Evolutionary conservation across 495 filamentous ascomycete genomes (phyloP), one percentile per base, ranked within the genome.

Genomic region (Penicillium fimorum): DNA sequence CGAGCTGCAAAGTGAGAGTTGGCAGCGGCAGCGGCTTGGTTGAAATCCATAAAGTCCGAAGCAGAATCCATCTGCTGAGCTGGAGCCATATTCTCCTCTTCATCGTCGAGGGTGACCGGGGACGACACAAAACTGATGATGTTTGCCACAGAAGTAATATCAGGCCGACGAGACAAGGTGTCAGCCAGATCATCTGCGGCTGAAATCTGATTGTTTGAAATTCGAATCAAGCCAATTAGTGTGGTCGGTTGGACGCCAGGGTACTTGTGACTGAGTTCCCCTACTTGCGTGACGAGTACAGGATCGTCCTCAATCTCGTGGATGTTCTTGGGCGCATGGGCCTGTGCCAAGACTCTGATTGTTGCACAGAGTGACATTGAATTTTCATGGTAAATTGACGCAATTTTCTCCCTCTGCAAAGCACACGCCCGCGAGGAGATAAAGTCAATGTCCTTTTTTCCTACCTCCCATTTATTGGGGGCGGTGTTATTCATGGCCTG

Each of bases 361-460:
- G 87, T 85, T 3, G 69, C 64, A 17, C 77, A 56, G 5, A 85
- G 47, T 13, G 84, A 86, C n/a, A 80, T 82, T 10, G 80, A 78
- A 55, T 83, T 81, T 11, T 75, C 67, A 66, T 90, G 82, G 59
- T 91, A 90, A 4, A 78, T 63, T 2, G 86, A 89, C 0, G 74
- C 61, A 5, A 90, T 78, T 12, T 79, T 71, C n/a, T 65, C 70
- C 6, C 77, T 65, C 8, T 85, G 63, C 17, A 80, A 63, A 43
- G 67, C 60, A 10, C 63, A 61, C 1, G 77, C 81, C 20, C 79
- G 67, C 7, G 75, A 69, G 25, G 71, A 63, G 33, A 90, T 81
- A 50, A 85, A 87, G 0, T 87, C 82, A 7, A 88, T 71, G 58
- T 87, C 81, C 25, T 76, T 71, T 51, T 68, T 76, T 0, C 73